These are phyloP conservation scores for Phytopythium vexans DNA, from an alignment of 352 stramenopile species.

Conservation along the genomic window DNA sequence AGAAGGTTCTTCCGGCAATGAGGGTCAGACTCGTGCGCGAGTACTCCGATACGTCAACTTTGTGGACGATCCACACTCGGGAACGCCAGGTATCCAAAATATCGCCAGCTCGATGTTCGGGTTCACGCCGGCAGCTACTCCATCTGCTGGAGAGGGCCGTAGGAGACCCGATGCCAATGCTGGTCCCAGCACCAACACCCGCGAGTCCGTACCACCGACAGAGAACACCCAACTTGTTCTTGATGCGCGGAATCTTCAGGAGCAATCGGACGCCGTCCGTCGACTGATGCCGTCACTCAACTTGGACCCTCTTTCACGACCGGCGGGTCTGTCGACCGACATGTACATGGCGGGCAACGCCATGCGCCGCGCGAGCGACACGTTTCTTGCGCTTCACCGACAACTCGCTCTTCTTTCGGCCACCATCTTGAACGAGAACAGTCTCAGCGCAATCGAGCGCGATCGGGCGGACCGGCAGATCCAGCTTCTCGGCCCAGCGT, in stretches of 20 bases:
- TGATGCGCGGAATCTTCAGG: background rate
- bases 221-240: background rate
- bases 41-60: background rate
- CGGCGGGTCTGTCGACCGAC: slow-evolving; percentile 15
- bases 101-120: too few relatives aligned
- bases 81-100: too few relatives aligned
- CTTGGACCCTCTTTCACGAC: slow-evolving; percentile 15
- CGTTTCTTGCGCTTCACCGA: slow-evolving; percentile 31
- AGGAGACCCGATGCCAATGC: too few relatives aligned
- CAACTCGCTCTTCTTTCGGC: slow-evolving; percentile 27
- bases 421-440: slow-evolving; percentile 20
- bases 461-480: slow-evolving; percentile 19
- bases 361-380: slow-evolving; percentile 24
- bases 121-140: too few relatives aligned
- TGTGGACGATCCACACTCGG: too few relatives aligned
- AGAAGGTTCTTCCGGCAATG: background rate
- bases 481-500: slow-evolving; percentile 16
- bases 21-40: background rate
- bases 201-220: background rate
- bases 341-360: slow-evolving; percentile 29
- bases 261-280: slow-evolving; percentile 18
- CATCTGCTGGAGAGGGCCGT: too few relatives aligned
- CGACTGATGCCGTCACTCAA: slow-evolving; percentile 25
- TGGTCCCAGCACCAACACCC: background rate
- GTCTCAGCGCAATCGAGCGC: slow-evolving; percentile 17